Conservation (phyloP, 805 yeast species). For the Wickerhamiella australiensis region DNA sequence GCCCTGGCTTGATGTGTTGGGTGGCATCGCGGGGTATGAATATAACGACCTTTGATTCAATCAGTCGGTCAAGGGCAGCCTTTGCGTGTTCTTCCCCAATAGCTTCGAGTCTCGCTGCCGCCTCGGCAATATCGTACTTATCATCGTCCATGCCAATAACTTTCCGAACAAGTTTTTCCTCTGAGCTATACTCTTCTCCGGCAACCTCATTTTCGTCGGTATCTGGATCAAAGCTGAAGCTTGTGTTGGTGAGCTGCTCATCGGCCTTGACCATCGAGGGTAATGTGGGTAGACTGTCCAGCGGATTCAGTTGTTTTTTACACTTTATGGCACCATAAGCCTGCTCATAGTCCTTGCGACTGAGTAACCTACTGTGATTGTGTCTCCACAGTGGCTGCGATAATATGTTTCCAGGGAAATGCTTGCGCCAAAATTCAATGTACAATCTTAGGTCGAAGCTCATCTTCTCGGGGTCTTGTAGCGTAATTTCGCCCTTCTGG, state of each 20-base stretch:
- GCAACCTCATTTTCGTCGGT: background rate
- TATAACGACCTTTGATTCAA: constrained; percentile 34
- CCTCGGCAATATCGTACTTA: constrained; percentile 36
- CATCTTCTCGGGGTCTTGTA: constrained; percentile 31
- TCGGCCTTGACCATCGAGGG: constrained; percentile 66
- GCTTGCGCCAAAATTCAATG: constrained; percentile 53
- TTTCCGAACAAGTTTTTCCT: constrained; percentile 28
- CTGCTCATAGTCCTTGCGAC: constrained; percentile 34
- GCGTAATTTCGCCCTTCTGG: constrained; percentile 35
- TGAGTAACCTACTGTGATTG: constrained; percentile 26
- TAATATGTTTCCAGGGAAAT: constrained; percentile 30
- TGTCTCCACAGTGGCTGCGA: constrained; percentile 20
- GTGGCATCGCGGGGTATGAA: constrained; percentile 25
- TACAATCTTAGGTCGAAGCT: constrained; percentile 41
- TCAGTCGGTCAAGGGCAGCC: constrained; percentile 40
- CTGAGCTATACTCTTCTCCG: constrained; percentile 23
- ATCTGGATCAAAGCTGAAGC: constrained; percentile 29
- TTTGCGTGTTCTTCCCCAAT: constrained; percentile 38
- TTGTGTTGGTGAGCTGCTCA: constrained; percentile 34
- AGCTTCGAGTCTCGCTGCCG: constrained; percentile 36
- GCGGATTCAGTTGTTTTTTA: constrained; percentile 21
- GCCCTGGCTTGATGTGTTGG: constrained; percentile 31
- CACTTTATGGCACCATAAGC: constrained; percentile 32
- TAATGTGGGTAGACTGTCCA: constrained; percentile 37
- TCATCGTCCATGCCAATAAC: constrained; percentile 45